Evolutionary conservation across 805 yeast species (phyloP).

Genomic region (Henningerozyma blattae): DNA sequence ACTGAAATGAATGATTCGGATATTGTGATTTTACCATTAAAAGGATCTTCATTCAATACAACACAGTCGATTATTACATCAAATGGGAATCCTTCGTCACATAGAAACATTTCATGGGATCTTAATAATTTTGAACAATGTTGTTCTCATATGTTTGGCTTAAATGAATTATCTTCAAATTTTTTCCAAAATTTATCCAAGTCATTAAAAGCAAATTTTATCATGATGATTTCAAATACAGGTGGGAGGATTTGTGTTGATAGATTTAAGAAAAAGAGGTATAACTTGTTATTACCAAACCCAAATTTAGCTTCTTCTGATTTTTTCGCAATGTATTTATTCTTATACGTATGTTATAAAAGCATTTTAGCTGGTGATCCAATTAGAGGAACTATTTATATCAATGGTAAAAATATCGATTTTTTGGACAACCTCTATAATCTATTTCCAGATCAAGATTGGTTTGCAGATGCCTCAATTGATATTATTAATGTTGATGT

Average conservation of each 20-base stretch:
- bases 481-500: constrained; percentile 6
- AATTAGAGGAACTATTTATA: constrained; percentile 9
- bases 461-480: constrained; percentile 10
- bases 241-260: constrained; percentile 12
- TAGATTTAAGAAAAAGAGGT: constrained; percentile 12
- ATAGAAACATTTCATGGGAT: constrained; percentile 6
- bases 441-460: constrained; percentile 9
- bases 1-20: constrained; percentile 8
- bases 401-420: constrained; percentile 10
- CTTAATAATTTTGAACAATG: constrained; percentile 17
- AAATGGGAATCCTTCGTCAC: constrained; percentile 7
- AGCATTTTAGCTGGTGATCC: constrained; percentile 6
- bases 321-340: constrained; percentile 15
- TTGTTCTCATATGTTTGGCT: constrained; percentile 19
- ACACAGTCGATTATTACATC: background rate
- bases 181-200: constrained; percentile 14
- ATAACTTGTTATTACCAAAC: constrained; percentile 15
- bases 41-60: constrained; percentile 16
- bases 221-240: constrained; percentile 16
- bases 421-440: constrained; percentile 9
- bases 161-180: constrained; percentile 18
- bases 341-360: constrained; percentile 13
- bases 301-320: constrained; percentile 19
- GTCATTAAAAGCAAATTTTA: constrained; percentile 11
- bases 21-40: constrained; percentile 16